A percentile compares a stretch with the other conserved stretches of the same genome.
Conservation (phyloP, 306 rosid genomes). For the Prunus mume region DNA sequence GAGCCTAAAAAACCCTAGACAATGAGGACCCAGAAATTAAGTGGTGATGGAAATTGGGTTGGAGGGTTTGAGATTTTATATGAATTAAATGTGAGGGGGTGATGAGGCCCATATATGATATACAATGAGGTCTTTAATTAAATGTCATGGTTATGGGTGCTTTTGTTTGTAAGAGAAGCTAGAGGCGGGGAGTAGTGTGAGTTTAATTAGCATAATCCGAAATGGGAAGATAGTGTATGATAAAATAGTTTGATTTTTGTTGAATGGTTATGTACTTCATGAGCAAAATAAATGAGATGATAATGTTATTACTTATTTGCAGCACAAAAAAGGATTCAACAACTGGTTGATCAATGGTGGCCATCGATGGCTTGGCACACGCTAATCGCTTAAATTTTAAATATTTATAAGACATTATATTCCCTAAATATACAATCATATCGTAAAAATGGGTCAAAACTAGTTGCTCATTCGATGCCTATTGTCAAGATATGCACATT, state of each 20-base stretch:
- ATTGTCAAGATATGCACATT: too few species aligned
- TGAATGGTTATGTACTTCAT: conserved; percentile 11
- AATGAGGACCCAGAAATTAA: conserved; percentile 6
- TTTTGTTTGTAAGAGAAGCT: neutral
- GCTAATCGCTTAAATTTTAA: too few species aligned
- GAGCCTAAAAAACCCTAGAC: conserved; percentile 53
- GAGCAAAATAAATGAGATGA: conserved; percentile 7
- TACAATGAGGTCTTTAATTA: neutral
- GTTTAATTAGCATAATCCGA: conserved; percentile 9
- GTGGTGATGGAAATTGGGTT: neutral
- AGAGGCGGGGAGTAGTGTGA: neutral
- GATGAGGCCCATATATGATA: conserved; percentile 7
- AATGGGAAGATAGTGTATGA: conserved; percentile 5
- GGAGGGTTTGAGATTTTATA: conserved; percentile 5
- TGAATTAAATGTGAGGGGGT: conserved; percentile 7
- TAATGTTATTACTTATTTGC: conserved; percentile 2
- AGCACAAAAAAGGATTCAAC: neutral
- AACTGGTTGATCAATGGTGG: too few species aligned
- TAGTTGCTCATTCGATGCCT: too few species aligned
- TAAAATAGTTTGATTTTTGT: conserved; percentile 13
- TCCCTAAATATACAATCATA: too few species aligned
- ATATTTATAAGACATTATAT: too few species aligned
- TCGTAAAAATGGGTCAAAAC: too few species aligned
- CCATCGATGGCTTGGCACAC: too few species aligned
- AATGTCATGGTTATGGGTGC: neutral